Conservation (phyloP, 768 basidiomycete species). For the Tylopilus felleus region DNA sequence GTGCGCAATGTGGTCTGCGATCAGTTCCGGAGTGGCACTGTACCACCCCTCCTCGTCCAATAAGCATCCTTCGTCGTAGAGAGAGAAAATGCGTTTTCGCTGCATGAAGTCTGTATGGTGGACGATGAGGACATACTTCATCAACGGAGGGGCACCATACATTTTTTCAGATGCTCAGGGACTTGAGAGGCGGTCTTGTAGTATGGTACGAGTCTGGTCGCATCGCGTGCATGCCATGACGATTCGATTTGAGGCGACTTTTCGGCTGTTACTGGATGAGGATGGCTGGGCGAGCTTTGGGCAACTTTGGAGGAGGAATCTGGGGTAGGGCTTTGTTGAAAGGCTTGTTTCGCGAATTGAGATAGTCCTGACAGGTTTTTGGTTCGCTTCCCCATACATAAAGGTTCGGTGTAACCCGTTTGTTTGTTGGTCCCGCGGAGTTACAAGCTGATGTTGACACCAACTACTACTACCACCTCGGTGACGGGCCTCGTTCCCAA, state of each 20-base stretch:
- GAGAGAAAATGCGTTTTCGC: constrained; percentile 74
- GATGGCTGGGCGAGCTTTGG: not conserved
- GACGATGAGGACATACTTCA: not conserved
- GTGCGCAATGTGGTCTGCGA: constrained; percentile 93
- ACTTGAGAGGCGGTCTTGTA: constrained; percentile 65
- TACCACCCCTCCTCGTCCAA: constrained; percentile 98
- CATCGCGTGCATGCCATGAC: constrained; percentile 53
- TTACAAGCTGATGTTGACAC: not conserved
- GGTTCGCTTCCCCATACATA: constrained; percentile 40
- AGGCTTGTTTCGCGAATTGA: constrained; percentile 40
- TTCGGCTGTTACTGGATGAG: not conserved
- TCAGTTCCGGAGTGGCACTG: constrained; percentile 88
- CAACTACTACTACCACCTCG: not conserved
- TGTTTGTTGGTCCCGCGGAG: constrained; percentile 2
- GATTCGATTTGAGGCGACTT: constrained; percentile 23
- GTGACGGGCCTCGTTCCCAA: not conserved
- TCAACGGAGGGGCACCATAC: constrained; percentile 37
- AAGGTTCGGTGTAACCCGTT: not conserved
- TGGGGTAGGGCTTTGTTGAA: constrained; percentile 20
- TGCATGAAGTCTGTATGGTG: constrained; percentile 76
- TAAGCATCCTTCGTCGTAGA: constrained; percentile 77
- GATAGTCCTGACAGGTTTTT: constrained; percentile 42
- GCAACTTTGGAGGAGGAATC: constrained; percentile 5
- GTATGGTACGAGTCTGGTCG: constrained; percentile 68
- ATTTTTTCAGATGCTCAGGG: constrained; percentile 78